These are phyloP conservation scores for Rhododendron ferrugineum DNA, from an alignment of 148 eudicot genomes.

Conservation along the genomic window DNA sequence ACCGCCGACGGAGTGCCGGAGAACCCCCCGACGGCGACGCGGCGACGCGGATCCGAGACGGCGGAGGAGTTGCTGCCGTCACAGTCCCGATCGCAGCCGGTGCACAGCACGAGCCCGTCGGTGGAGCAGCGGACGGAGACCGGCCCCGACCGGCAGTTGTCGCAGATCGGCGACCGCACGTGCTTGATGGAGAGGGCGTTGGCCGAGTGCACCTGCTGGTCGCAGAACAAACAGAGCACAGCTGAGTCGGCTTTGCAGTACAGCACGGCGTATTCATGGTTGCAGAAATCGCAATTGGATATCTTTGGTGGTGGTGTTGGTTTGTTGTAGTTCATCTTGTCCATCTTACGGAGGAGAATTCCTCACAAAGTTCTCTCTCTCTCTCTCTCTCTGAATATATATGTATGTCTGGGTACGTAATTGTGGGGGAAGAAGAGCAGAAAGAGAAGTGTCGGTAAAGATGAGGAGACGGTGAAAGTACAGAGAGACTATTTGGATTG, in stretches of 20 bases:
- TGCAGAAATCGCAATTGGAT: conserved; percentile 58
- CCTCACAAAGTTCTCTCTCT: neutral
- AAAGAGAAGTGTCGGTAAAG: neutral
- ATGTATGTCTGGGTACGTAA: neutral
- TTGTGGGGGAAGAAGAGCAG: neutral
- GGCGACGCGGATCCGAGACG: conserved; percentile 26
- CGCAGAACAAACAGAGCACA: conserved; percentile 64
- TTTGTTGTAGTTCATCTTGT: neutral
- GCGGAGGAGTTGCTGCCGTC: conserved; percentile 23
- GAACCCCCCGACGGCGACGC: conserved; percentile 36
- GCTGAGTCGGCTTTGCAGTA: conserved; percentile 81
- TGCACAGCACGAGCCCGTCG: conserved; percentile 41
- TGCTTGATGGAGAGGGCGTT: conserved; percentile 71
- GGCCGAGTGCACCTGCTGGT: conserved; percentile 79
- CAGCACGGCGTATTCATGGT: conserved; percentile 34
- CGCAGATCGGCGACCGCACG: conserved; percentile 61
- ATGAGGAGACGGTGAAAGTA: neutral
- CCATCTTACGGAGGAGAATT: neutral
- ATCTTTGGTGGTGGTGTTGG: neutral
- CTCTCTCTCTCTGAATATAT: neutral
- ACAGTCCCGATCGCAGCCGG: conserved; percentile 45
- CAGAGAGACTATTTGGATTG: neutral
- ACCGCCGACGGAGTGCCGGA: conserved; percentile 47
- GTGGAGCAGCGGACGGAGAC: conserved; percentile 38
- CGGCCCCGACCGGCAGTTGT: conserved; percentile 37